phyloP scores from a whole-genome alignment of 805 yeast species.

The Blastobotrys mokoenaii region DNA sequence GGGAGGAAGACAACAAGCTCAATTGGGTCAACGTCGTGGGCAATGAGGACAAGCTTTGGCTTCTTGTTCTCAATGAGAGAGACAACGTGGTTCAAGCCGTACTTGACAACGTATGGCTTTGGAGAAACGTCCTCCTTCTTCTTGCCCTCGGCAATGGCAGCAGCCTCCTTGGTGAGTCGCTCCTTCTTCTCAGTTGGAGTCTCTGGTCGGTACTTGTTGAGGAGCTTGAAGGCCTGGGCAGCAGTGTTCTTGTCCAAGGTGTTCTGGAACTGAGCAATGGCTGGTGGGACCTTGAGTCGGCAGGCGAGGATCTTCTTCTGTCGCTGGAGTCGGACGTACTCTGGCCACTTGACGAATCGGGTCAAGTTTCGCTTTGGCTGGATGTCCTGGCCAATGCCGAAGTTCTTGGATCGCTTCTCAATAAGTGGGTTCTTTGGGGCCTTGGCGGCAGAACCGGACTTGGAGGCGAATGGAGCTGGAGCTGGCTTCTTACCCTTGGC shows the following conservation, averaged over 20 bases:
- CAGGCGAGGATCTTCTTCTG: constrained; percentile 92
- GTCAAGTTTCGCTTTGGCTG: constrained; percentile 96
- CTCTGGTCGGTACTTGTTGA: constrained; percentile 99
- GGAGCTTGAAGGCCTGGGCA: constrained; percentile 89
- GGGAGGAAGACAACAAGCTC: constrained; percentile 96
- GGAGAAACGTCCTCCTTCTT: constrained; percentile 92
- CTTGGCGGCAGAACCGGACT: constrained; percentile 32
- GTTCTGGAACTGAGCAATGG: constrained; percentile 93
- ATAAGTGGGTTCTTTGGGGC: constrained; percentile 71
- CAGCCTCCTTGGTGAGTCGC: constrained; percentile 98
- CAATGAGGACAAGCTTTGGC: constrained; percentile 94
- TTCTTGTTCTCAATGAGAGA: constrained; percentile 96
- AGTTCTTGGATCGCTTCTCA: constrained; percentile 84
- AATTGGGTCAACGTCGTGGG: constrained; percentile 98
- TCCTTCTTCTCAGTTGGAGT: constrained; percentile 96
- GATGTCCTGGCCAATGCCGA: constrained; percentile 92
- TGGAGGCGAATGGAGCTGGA: constrained; percentile 94
- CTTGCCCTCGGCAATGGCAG: constrained; percentile 98
- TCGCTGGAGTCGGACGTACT: constrained; percentile 96
- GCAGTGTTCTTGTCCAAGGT: constrained; percentile 99
- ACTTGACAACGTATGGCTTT: constrained; percentile 95
- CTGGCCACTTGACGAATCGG: constrained; percentile 99
- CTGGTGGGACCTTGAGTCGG: constrained; percentile 99
- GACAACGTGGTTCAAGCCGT: constrained; percentile 99
- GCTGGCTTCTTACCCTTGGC: constrained; percentile 68